phyloP scores from a whole-genome alignment of 1,284 basidiomycete species.

The Naganishia liquefaciens region DNA sequence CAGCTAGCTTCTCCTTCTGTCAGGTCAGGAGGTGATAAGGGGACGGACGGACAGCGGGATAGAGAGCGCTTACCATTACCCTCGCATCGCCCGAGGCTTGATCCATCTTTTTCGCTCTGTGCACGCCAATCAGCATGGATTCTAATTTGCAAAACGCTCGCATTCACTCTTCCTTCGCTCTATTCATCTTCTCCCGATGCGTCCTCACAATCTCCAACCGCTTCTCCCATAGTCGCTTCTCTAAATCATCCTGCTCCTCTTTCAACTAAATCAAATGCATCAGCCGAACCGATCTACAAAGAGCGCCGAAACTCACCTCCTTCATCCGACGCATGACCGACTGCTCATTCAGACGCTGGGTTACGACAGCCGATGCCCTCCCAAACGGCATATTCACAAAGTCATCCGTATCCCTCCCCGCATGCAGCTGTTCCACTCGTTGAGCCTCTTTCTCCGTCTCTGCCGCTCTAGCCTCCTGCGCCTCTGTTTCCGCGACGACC shows the following conservation, averaged over 20 bases:
- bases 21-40: not conserved
- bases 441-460: not conserved
- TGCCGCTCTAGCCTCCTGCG: not conserved
- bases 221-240: conserved; percentile 22
- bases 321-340: conserved; percentile 12
- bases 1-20: conserved; percentile 14
- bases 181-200: conserved; percentile 15
- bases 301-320: conserved; percentile 1
- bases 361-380: conserved; percentile 3
- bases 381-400: conserved; percentile 23
- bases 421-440: not conserved
- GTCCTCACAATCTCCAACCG: conserved; percentile 23
- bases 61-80: conserved; percentile 2
- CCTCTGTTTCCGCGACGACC: not conserved
- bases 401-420: conserved; percentile 7
- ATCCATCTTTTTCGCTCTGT: conserved; percentile 9
- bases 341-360: conserved; percentile 2
- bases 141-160: not conserved
- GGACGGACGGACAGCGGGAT: no score
- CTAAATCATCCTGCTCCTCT: conserved; percentile 17
- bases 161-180: conserved; percentile 11
- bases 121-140: not conserved
- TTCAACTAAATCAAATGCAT: conserved; percentile 5
- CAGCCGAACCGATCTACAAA: not conserved
- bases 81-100: not conserved